Percentiles rank a stretch among this genome's conserved stretches.
These are phyloP conservation scores for Fraxinus excelsior DNA, from an alignment of 257 asterid genomes.

Conservation along the genomic window DNA sequence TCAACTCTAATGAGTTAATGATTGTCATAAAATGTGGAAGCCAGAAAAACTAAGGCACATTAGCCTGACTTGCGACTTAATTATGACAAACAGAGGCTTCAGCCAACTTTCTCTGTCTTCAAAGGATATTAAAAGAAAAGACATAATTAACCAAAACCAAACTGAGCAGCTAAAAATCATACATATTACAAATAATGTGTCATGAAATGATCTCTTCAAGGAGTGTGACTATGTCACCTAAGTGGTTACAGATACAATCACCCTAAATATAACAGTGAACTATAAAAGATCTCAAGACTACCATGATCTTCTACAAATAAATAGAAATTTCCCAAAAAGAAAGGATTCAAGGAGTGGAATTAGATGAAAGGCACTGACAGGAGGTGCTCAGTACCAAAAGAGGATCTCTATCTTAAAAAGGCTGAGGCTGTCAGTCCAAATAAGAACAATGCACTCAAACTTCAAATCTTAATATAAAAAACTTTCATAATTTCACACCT, in stretches of 20 bases:
- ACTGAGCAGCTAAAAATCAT: background rate
- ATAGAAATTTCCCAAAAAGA: background rate
- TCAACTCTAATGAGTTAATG: background rate
- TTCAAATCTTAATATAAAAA: background rate
- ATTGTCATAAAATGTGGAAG: background rate
- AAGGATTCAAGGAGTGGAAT: background rate
- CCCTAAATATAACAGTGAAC: background rate
- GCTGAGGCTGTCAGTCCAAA: background rate
- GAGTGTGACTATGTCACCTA: background rate
- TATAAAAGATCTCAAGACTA: background rate
- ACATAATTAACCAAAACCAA: background rate
- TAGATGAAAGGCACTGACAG: background rate
- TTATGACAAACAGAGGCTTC: background rate
- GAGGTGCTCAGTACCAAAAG: background rate
- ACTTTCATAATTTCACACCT: background rate
- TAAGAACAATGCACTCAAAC: background rate
- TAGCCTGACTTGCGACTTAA: background rate
- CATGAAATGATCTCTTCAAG: no score
- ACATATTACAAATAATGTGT: background rate
- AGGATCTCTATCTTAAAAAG: background rate
- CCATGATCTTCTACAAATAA: background rate
- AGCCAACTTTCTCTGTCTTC: background rate
- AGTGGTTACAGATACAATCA: background rate
- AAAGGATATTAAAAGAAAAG: background rate
- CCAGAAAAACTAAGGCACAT: background rate